Evolutionary conservation across 2,329 filamentous ascomycete species (phyloP).

Genomic region (Verticillium alfalfae): DNA sequence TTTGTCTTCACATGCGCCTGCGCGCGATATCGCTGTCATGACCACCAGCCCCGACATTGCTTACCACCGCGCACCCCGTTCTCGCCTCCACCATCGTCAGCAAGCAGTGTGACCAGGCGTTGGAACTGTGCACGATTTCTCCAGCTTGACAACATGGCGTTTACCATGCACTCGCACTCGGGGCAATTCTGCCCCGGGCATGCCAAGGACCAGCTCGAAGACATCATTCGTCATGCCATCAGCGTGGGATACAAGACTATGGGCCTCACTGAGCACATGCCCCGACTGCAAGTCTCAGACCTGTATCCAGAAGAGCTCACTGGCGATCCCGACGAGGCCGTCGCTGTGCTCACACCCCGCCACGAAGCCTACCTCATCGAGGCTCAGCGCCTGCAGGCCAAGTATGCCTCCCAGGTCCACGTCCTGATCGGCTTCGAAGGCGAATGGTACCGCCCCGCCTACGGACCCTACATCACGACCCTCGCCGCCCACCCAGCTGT

Average conservation of each 20-base stretch:
- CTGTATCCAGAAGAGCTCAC: slow-evolving; percentile 84
- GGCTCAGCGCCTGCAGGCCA: slow-evolving; percentile 64
- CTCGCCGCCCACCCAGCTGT: slow-evolving; percentile 58
- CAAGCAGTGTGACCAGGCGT: too few species aligned
- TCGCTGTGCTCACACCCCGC: slow-evolving; percentile 43
- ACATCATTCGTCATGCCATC: slow-evolving; percentile 76
- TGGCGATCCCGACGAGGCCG: slow-evolving; percentile 39
- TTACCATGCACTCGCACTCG: slow-evolving; percentile 96
- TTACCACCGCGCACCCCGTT: too few species aligned
- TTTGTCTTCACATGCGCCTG: too few species aligned
- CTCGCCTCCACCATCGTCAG: too few species aligned
- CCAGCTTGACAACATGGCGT: slow-evolving; percentile 61
- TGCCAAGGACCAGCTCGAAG: slow-evolving; percentile 78
- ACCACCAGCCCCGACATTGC: too few species aligned
- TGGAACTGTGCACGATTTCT: not conserved
- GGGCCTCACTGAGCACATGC: slow-evolving; percentile 93
- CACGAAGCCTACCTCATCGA: slow-evolving; percentile 72
- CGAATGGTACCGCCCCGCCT: slow-evolving; percentile 79
- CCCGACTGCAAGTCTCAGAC: slow-evolving; percentile 65
- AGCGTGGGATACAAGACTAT: slow-evolving; percentile 73
- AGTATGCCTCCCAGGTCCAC: slow-evolving; percentile 66
- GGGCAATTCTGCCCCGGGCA: slow-evolving; percentile 94
- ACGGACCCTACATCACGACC: slow-evolving; percentile 48
- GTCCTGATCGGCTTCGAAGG: slow-evolving; percentile 87
- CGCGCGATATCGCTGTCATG: too few species aligned